Evolutionary conservation across 768 basidiomycete species (phyloP).

Genomic region (Naganishia antarctica): DNA sequence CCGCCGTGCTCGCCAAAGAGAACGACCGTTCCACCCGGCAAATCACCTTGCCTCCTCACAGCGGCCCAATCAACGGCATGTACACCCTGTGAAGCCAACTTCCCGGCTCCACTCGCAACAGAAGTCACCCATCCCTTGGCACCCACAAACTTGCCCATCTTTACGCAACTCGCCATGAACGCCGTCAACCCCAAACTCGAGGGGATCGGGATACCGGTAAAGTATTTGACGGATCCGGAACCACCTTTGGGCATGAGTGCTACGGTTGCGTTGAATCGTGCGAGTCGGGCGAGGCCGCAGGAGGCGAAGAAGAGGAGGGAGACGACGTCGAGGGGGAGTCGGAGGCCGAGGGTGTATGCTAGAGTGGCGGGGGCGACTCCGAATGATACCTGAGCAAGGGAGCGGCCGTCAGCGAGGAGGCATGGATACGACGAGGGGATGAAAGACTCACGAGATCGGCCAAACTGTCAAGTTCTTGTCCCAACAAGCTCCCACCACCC

Average conservation of each 20-base stretch:
- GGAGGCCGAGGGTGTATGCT: constrained; percentile 82
- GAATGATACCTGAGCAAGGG: constrained; percentile 73
- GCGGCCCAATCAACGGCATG: constrained; percentile 17
- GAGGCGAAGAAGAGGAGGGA: constrained; percentile 86
- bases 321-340: constrained; percentile 84
- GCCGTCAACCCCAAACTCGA: constrained; percentile 76
- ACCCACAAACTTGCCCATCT: constrained; percentile 76
- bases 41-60: constrained; percentile 48
- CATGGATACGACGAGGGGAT: too few species aligned
- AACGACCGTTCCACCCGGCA: constrained; percentile 49
- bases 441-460: constrained; percentile 88
- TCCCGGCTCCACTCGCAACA: constrained; percentile 56
- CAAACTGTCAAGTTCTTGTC: constrained; percentile 93
- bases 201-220: constrained; percentile 96
- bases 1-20: constrained; percentile 42
- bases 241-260: constrained; percentile 83
- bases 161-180: constrained; percentile 73
- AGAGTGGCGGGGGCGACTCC: constrained; percentile 94
- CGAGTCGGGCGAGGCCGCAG: constrained; percentile 90
- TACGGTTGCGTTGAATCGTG: constrained; percentile 97
- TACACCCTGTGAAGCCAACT: not conserved
- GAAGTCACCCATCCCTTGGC: constrained; percentile 65
- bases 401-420: too few species aligned
- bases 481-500: constrained; percentile 88
- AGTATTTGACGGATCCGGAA: constrained; percentile 84